Conservation (phyloP, 2,329 filamentous ascomycete genomes). For the Dendrostoma leiphaemia region DNA sequence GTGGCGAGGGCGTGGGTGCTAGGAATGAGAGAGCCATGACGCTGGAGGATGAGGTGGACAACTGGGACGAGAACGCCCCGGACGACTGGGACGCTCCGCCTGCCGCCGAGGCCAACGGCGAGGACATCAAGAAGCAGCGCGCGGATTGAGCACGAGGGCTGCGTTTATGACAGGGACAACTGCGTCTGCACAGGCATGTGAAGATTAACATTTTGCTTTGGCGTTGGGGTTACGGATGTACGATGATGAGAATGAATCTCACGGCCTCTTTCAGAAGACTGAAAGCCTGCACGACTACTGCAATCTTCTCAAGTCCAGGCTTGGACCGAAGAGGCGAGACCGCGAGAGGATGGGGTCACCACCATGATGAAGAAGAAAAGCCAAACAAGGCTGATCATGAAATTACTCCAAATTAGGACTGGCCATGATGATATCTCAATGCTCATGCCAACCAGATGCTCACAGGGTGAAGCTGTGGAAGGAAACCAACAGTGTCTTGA, state of each 20-base stretch:
- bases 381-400: too few relatives aligned
- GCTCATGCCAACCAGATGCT: too few relatives aligned
- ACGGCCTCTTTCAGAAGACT: too few relatives aligned
- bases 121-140: slow-evolving; percentile 25
- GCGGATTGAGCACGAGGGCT: slow-evolving; percentile 22
- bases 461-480: too few relatives aligned
- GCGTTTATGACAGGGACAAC: not conserved
- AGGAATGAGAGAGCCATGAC: slow-evolving; percentile 32
- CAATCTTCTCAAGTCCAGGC: too few relatives aligned
- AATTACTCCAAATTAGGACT: too few relatives aligned
- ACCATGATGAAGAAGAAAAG: too few relatives aligned
- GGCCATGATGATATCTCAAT: too few relatives aligned
- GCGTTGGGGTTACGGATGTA: slow-evolving; percentile 4
- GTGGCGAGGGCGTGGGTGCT: slow-evolving; percentile 26
- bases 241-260: not conserved
- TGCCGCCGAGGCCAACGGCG: slow-evolving; percentile 14
- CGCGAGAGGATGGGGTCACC: too few relatives aligned
- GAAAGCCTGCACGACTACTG: too few relatives aligned
- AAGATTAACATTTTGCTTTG: not conserved
- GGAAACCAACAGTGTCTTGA: too few relatives aligned
- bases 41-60: slow-evolving; percentile 82
- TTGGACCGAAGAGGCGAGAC: too few relatives aligned
- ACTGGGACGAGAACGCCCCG: slow-evolving; percentile 83
- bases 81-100: slow-evolving; percentile 56
- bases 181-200: not conserved